Conservation (phyloP, 768 basidiomycete species). For the Tubosaeta sp. region DNA sequence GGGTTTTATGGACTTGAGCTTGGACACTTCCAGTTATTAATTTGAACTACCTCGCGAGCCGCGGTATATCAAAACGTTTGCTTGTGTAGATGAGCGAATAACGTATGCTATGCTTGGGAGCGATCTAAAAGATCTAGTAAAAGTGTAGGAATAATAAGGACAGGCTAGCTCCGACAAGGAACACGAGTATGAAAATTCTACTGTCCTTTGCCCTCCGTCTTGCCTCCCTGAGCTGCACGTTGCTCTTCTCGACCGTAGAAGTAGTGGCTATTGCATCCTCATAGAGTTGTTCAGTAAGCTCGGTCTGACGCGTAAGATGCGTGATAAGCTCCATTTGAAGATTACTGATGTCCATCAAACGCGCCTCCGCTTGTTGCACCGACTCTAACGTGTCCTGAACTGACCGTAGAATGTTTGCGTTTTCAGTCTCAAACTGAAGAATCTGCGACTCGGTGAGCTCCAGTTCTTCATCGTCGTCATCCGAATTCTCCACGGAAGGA, state of each 20-base stretch:
- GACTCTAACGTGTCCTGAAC: slow-evolving; percentile 85
- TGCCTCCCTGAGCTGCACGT: slow-evolving; percentile 86
- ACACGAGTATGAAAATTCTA: slow-evolving; percentile 84
- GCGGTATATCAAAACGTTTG: slow-evolving; percentile 1
- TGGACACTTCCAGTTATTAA: background rate
- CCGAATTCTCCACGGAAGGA: slow-evolving; percentile 39
- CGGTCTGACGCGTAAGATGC: slow-evolving; percentile 86
- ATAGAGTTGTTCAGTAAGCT: slow-evolving; percentile 89
- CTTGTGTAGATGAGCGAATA: slow-evolving; percentile 2
- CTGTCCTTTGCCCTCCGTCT: slow-evolving; percentile 82
- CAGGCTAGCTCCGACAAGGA: slow-evolving; percentile 87
- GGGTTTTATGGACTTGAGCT: background rate
- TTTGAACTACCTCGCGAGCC: background rate
- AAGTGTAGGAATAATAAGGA: slow-evolving; percentile 91
- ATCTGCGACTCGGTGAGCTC: slow-evolving; percentile 86
- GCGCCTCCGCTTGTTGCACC: slow-evolving; percentile 88
- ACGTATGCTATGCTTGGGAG: slow-evolving; percentile 4
- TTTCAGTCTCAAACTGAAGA: slow-evolving; percentile 90
- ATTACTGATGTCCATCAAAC: slow-evolving; percentile 87
- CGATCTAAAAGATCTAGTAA: slow-evolving; percentile 48
- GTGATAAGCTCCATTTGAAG: slow-evolving; percentile 89
- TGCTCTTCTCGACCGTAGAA: slow-evolving; percentile 83
- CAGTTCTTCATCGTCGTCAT: slow-evolving; percentile 73
- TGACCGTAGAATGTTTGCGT: slow-evolving; percentile 75
- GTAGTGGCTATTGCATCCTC: slow-evolving; percentile 91